Base-by-base conservation (phyloP, 306 rosid species). In the Vicia faba region DNA sequence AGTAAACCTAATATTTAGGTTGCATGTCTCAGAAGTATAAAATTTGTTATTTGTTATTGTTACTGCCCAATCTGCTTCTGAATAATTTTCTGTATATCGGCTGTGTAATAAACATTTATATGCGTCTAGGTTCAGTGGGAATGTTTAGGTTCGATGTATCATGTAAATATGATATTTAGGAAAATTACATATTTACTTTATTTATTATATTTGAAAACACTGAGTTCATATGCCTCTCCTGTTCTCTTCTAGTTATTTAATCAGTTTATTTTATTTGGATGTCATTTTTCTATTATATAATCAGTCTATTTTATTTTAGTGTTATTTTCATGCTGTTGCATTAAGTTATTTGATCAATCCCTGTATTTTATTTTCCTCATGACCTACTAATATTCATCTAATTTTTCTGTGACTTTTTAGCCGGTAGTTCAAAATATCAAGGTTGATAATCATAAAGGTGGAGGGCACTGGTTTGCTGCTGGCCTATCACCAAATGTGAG, bases 391-490 rank as follows among this genome's bases (percentile, higher is more conserved):
- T 66, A 41, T 74, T 31, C 35, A 18, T 69, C 56, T 70, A 54
- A 53, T 66, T 77, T 77, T 9, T 83, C 35, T 75, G 39, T 69
- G 59, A 64, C 64, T 69, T 67, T 65, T 49, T 72, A 93, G 99
- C 87, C 91, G 13, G 99, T 90, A 72, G 84, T 85, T 76, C 97
- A 95, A 75, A 86, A 80, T 72, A 69, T 95, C 53, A 86, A 85
- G 83, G 99, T 95, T 79, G 97, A 95, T 77, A 96, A 90, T 88
- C 96, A 95, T 76, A 97, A 97, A 8, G 99, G 96, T 72, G 97
- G 91, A 70, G 99, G 99, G 56, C 99, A 95, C 79, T 95, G 99
- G 99, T 95, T 95, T 86, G 97, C 97, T 54, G 99, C 99, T 76
- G 99, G 99, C 75, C 84, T 95, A 81, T 95, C 99, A 59, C 99